Evolutionary conservation across 1,284 basidiomycete genomes (phyloP), one percentile per base, ranked within the genome.

Genomic region (Pseudozyma pruni): DNA sequence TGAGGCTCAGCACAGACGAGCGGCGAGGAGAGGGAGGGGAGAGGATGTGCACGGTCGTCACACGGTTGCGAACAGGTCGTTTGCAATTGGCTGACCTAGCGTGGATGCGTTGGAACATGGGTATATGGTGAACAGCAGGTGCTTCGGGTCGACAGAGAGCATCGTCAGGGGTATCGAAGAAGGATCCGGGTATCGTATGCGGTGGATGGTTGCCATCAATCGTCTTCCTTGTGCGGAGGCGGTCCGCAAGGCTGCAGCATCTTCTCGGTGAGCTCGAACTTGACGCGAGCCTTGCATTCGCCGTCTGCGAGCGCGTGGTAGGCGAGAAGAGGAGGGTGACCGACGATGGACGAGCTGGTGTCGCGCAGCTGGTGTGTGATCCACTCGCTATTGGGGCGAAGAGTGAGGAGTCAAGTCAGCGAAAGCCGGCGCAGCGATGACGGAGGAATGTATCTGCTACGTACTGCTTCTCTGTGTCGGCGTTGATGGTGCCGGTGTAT

Each of bases 211-310:
- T n/a, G 10, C 14, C 27, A 25, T 57, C 42, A 69, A 32, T 93
- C 91, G 60, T 97, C 94, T 69, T 94, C 92, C 84, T 94, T 95
- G 42, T 88, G 88, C 2, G 94, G 95, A 20, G 95, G 94, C 37
- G 93, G 93, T 0, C 94, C 95, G 79, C 93, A 98, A n/a, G 95
- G 95, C 82, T 98, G 94, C 38, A 98, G 86, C 94, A 98, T 97
- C 64, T 90, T 89, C 94, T 72, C 63, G 48, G 63, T 63, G 38
- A 57, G 50, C 84, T 98, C 95, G 82, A 97, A 98, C 80, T 89
- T 92, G n/a, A 90, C 87, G 49, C 95, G 86, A 2, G 92, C 94
- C 61, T 90, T 89, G 38, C 90, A 87, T 83, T 98, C 93, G 11
- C 94, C 93, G 68, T 98, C 95, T 16, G 94, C 94, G 73, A 98